Percentiles rank a stretch among this genome's conserved stretches.
Evolutionary conservation across 2,329 filamentous ascomycete genomes (phyloP).

Genomic region (Microthyrium microscopicum): DNA sequence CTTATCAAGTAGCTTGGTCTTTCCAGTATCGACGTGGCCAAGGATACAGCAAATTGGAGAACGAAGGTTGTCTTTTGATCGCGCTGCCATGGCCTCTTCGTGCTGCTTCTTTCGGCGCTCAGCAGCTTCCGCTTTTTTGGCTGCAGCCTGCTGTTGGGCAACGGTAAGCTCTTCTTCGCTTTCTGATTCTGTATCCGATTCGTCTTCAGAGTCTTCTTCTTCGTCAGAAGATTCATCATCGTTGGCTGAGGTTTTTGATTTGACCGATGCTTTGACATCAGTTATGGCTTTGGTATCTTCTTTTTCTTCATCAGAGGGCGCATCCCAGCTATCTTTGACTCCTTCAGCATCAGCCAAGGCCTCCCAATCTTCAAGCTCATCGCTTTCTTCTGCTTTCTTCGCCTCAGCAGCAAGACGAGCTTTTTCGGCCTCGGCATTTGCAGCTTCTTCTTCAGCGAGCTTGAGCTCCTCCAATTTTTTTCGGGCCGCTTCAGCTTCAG

Average conservation of each 20-base stretch:
- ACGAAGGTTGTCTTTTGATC: slow-evolving; percentile 84
- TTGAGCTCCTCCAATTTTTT: slow-evolving; percentile 38
- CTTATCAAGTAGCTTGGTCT: slow-evolving; percentile 98
- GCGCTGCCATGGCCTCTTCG: slow-evolving; percentile 76
- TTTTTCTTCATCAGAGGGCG: slow-evolving; percentile 56
- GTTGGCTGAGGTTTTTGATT: slow-evolving; percentile 23
- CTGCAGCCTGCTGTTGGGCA: slow-evolving; percentile 52
- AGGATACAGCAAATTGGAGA: slow-evolving; percentile 99
- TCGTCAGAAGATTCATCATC: slow-evolving; percentile 29
- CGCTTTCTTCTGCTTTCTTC: slow-evolving; percentile 42
- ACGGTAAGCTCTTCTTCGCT: slow-evolving; percentile 63
- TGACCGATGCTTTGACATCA: slow-evolving; percentile 13
- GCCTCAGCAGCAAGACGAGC: slow-evolving; percentile 52
- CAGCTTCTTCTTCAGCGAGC: slow-evolving; percentile 54
- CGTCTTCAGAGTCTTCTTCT: slow-evolving; percentile 20
- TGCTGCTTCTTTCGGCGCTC: slow-evolving; percentile 79
- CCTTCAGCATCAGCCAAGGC: slow-evolving; percentile 36
- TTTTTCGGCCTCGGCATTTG: slow-evolving; percentile 60
- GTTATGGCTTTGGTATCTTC: slow-evolving; percentile 15
- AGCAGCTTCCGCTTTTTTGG: slow-evolving; percentile 74
- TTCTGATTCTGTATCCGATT: slow-evolving; percentile 31
- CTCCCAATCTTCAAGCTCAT: slow-evolving; percentile 73
- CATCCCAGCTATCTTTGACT: slow-evolving; percentile 94
- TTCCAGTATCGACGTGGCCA: slow-evolving; percentile 98
- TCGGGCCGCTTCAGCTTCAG: slow-evolving; percentile 37